phyloP scores from a whole-genome alignment of 805 yeast genomes.

The Maudiozyma bulderi region DNA sequence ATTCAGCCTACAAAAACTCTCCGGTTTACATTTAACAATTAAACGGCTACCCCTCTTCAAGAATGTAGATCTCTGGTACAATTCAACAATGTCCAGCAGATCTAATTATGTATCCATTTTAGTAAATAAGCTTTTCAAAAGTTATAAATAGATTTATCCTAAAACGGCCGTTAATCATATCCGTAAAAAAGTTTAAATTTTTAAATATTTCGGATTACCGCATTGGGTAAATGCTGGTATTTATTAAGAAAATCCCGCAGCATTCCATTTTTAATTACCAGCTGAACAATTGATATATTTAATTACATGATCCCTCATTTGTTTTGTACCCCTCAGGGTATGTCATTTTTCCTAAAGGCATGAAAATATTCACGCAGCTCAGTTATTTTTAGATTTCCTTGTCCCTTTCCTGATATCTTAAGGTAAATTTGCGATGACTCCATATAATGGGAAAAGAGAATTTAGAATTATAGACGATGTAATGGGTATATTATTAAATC shows the following conservation, averaged over 20 bases:
- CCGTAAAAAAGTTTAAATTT: background rate
- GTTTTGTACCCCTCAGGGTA: background rate
- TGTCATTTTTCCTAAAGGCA: too few species aligned
- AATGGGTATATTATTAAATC: too few species aligned
- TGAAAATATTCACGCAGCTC: too few species aligned
- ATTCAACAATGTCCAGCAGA: background rate
- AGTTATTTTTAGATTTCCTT: too few species aligned
- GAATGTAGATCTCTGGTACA: too few species aligned
- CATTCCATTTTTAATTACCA: background rate
- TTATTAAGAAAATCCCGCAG: background rate
- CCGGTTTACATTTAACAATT: too few species aligned
- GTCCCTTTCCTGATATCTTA: too few species aligned
- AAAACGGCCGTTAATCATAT: background rate
- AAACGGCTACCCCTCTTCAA: too few species aligned
- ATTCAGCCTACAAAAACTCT: too few species aligned
- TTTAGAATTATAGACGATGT: too few species aligned
- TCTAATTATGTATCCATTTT: background rate
- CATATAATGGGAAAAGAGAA: too few species aligned
- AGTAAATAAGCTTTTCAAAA: background rate
- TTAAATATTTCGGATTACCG: background rate
- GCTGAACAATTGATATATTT: background rate
- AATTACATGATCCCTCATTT: background rate
- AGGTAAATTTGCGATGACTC: too few species aligned
- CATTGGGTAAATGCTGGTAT: background rate
- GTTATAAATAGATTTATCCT: background rate